Base-by-base conservation (phyloP, 352 stramenopile genomes). In the Globisporangium recalcitrans region DNA sequence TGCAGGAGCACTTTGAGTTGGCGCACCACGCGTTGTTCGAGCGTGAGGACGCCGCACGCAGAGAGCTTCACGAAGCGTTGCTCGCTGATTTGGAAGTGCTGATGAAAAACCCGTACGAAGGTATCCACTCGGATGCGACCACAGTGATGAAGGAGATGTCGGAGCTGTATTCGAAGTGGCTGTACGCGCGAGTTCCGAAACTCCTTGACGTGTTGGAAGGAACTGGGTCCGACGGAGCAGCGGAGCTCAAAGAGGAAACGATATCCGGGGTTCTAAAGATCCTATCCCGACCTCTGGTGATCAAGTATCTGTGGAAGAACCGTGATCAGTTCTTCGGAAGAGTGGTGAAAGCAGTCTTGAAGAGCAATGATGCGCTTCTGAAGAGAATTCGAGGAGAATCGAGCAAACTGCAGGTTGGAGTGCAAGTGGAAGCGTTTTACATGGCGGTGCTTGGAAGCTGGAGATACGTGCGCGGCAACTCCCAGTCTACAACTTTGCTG, bases 1-100 rank as follows among this genome's bases (percentile, higher is more conserved):
- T 85, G 5, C 72, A 87, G 57, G 67, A 88, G 48, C 79, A 91
- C 34, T 90, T 84, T 40, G 79, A 80, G 51, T 69, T 85, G 26
- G 77, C 77, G 1, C 71, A 80, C 52, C 51, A 59, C n/a, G 75
- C 84, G 27, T 56, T 85, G 13, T 64, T 68, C 3, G 49, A 67
- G 21, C 49, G 27, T 26, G 58, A 68, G 19, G 34, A 65, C 34
- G 48, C 63, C 52, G 26, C 54, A 27, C 65, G 62, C 4, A 68
- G 69, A 14, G 52, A 65, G 10, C 64, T 68, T 46, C 82, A 89
- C 32, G 76, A 85, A 58, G 42, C 49, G 0, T 59, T 91, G 24
- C 65, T 91, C 7, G 26, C 38, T 0, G 76, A 88, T 49, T 64
- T 88, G 3, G 79, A 87, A 32, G 19, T 44, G 14, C 65, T 91